A percentile compares a stretch with the other conserved stretches of the same genome.
These are phyloP conservation scores for Pseudogymnoascus sp. DNA, from an alignment of 2,329 filamentous ascomycete genomes.

Conservation along the genomic window DNA sequence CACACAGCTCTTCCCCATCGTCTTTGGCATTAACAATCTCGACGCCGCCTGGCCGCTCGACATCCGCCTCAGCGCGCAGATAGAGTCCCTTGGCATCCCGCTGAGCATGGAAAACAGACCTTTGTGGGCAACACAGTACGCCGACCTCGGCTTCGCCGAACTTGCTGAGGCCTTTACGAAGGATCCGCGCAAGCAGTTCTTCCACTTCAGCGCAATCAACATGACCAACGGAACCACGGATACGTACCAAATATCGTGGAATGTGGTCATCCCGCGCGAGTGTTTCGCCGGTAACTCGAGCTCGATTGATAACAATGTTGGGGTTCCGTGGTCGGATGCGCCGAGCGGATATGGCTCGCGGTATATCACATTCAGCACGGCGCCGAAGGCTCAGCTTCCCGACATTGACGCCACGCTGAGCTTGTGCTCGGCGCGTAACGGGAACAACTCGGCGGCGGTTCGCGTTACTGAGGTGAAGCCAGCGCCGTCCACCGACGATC, in stretches of 20 bases:
- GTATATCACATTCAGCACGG: not conserved
- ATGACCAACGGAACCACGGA: not conserved
- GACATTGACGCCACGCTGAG: not conserved
- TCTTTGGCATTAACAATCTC: constrained; percentile 26
- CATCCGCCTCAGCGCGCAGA: not conserved
- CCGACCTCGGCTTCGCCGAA: no score
- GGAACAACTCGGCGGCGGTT: not conserved
- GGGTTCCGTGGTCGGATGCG: no score
- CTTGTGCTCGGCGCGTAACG: not conserved
- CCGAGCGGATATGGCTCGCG: no score
- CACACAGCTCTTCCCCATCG: constrained; percentile 22
- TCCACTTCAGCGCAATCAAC: not conserved
- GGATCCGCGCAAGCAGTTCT: not conserved
- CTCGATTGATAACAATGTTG: not conserved
- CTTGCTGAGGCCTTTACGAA: no score
- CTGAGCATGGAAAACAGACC: no score
- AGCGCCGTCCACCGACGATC: not conserved
- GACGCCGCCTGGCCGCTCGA: not conserved
- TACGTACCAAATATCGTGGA: not conserved
- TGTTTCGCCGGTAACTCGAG: not conserved
- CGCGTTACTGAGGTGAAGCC: not conserved
- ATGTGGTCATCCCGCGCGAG: not conserved
- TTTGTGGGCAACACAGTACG: no score
- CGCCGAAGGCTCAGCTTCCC: not conserved
- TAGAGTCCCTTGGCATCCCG: no score